Evolutionary conservation across 805 yeast genomes (phyloP).

Genomic region (Clavispora asparagi): DNA sequence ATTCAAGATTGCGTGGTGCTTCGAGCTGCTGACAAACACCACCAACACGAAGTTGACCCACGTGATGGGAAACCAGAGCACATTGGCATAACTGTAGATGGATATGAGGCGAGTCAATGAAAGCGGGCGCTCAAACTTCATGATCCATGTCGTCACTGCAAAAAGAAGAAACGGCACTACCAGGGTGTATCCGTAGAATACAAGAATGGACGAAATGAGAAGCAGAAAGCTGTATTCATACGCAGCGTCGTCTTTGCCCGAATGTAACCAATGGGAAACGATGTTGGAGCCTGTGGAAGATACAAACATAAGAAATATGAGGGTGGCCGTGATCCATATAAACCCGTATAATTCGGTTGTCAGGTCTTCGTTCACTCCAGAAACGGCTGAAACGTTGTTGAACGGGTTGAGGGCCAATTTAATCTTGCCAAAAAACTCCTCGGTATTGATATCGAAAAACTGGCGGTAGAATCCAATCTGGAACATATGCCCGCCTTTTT

Average conservation of each 20-base stretch:
- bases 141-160: conserved; percentile 45
- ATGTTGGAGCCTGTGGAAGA: conserved; percentile 66
- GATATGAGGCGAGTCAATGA: conserved; percentile 60
- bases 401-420: conserved; percentile 55
- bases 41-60: conserved; percentile 55
- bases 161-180: conserved; percentile 56
- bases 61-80: conserved; percentile 83
- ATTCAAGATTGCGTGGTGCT: conserved; percentile 34
- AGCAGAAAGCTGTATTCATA: conserved; percentile 58
- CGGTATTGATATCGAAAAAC: conserved; percentile 66
- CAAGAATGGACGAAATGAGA: conserved; percentile 60
- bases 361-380: conserved; percentile 23
- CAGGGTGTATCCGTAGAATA: conserved; percentile 74
- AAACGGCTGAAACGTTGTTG: conserved; percentile 17
- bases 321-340: conserved; percentile 84
- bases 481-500: conserved; percentile 24
- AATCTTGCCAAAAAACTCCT: conserved; percentile 53
- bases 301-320: conserved; percentile 69
- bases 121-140: conserved; percentile 46
- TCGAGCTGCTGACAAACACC: conserved; percentile 36
- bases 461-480: conserved; percentile 56
- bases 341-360: conserved; percentile 75
- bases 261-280: conserved; percentile 51
- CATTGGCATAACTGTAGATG: conserved; percentile 79
- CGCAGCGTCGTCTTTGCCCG: conserved; percentile 28